Base-by-base conservation (phyloP, 2,329 filamentous ascomycete species). In the Trichoderma sp. region DNA sequence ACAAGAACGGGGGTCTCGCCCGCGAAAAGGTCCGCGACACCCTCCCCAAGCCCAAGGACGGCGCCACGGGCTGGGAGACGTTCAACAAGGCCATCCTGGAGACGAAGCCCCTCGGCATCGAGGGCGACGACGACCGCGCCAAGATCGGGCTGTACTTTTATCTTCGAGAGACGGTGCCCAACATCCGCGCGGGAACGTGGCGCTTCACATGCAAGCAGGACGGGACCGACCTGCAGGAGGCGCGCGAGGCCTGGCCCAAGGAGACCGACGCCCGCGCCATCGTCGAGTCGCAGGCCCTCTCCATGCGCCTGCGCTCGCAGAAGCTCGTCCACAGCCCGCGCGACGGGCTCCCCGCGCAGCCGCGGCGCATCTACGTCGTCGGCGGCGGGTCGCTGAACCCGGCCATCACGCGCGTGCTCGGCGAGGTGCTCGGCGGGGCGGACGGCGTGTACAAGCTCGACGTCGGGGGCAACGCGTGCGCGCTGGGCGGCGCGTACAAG, bases 1-100 rank as follows among this genome's bases (percentile, higher is more conserved):
- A 98, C 83, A 98, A 98, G 80, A 99, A 99, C 78, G 95, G 95
- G 70, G 93, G 93, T 2, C 87, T 98, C 1, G 94, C 95, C 2
- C 90, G 95, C 51, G 95, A 99, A 76, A 88, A 91, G 72, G 87
- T 98, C 68, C 90, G 95, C 63, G 92, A 99, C 74, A 83, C 86
- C 0, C 86, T 98, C 60, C 90, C 92, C 47, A 76, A 79, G 24
- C 78, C 80, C 10, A 10, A 66, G 28, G 75, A 67, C 28, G 75
- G 77, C 34, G 70, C 77, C 5, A 82, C 89, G 64, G 81, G 82
- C 12, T 99, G 95, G 95, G 85, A 86, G 58, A 83, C 78, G 59
- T 99, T 98, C 83, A 95, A 98, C 82, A 78, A 85, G 67, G 81
- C 83, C 56, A 88, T 93, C 3, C 79, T 91, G 48, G 79, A 83